phyloP scores from a whole-genome alignment of 139 green algal genomes.

The Chlamydomonas asymmetrica region DNA sequence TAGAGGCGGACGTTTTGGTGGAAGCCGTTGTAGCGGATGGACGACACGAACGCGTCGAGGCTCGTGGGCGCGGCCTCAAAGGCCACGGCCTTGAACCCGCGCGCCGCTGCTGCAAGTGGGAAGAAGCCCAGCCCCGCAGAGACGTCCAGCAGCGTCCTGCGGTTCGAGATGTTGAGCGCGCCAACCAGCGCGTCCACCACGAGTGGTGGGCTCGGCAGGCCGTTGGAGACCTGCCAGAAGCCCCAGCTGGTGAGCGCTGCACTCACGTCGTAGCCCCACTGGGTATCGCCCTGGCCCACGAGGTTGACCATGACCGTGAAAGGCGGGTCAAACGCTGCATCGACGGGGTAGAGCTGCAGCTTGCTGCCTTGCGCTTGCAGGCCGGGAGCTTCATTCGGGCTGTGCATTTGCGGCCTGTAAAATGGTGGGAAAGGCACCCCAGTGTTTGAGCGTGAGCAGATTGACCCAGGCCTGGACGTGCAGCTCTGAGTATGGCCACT shows the following conservation, averaged over 20 bases:
- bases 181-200: slow-evolving; percentile 79
- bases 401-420: no score
- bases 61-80: slow-evolving; percentile 66
- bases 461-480: no score
- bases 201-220: slow-evolving; percentile 52
- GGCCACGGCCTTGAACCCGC: slow-evolving; percentile 69
- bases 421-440: no score
- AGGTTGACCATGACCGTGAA: slow-evolving; percentile 77
- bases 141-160: slow-evolving; percentile 69
- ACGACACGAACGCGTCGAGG: slow-evolving; percentile 56
- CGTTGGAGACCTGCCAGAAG: slow-evolving; percentile 69
- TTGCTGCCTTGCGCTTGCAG: no score
- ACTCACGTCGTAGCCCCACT: slow-evolving; percentile 62
- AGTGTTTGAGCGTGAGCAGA: no score
- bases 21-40: slow-evolving; percentile 74
- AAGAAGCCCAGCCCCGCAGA: slow-evolving; percentile 78
- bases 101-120: slow-evolving; percentile 73
- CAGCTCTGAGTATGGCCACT: no score
- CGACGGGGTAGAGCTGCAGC: slow-evolving; percentile 66
- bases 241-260: slow-evolving; percentile 65
- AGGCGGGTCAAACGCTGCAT: slow-evolving; percentile 59
- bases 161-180: slow-evolving; percentile 37
- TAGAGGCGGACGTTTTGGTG: slow-evolving; percentile 50
- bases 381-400: no score
- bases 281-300: slow-evolving; percentile 50